A percentile compares a stretch with the other conserved stretches of the same genome.
phyloP scores from a whole-genome alignment of 2,329 filamentous ascomycete genomes.

The Keithomyces neogunnii region DNA sequence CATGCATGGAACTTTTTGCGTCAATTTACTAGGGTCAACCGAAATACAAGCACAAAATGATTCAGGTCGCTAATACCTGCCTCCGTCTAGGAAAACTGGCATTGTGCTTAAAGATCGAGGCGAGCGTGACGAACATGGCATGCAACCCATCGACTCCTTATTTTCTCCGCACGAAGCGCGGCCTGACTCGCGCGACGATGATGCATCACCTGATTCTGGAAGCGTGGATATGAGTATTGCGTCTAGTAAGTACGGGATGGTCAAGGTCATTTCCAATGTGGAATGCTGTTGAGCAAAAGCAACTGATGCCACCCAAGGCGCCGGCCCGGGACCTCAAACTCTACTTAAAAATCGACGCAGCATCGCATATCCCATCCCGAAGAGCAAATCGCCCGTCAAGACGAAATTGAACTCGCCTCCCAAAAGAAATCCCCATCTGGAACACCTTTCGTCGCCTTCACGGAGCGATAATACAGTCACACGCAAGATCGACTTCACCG shows the following conservation, averaged over 20 bases:
- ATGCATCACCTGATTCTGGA: conserved; percentile 18
- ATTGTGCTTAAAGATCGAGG: conserved; percentile 71
- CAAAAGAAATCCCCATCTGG: conserved; percentile 50
- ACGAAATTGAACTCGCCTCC: conserved; percentile 54
- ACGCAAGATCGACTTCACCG: conserved; percentile 45
- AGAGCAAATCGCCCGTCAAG: conserved; percentile 53
- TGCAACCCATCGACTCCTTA: conserved; percentile 78
- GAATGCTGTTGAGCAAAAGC: not conserved
- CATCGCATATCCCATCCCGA: conserved; percentile 39
- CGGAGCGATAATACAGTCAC: conserved; percentile 37
- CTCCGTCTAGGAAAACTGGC: conserved; percentile 69
- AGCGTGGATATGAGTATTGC: conserved; percentile 47
- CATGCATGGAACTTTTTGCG: not conserved
- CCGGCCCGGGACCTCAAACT: conserved; percentile 45
- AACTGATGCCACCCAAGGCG: conserved; percentile 26
- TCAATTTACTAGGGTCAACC: not conserved
- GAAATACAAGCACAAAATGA: not conserved
- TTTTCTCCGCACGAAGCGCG: conserved; percentile 76
- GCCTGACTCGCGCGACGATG: conserved; percentile 18
- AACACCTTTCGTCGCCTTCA: conserved; percentile 41
- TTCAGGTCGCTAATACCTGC: too few species aligned
- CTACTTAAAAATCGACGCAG: conserved; percentile 42
- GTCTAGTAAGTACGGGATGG: conserved; percentile 28
- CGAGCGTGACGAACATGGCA: conserved; percentile 79
- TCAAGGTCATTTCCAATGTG: not conserved